Evolutionary conservation across 495 filamentous ascomycete species (phyloP), one percentile per base, ranked within the genome.

Genomic region (Penicillium cinerascens): DNA sequence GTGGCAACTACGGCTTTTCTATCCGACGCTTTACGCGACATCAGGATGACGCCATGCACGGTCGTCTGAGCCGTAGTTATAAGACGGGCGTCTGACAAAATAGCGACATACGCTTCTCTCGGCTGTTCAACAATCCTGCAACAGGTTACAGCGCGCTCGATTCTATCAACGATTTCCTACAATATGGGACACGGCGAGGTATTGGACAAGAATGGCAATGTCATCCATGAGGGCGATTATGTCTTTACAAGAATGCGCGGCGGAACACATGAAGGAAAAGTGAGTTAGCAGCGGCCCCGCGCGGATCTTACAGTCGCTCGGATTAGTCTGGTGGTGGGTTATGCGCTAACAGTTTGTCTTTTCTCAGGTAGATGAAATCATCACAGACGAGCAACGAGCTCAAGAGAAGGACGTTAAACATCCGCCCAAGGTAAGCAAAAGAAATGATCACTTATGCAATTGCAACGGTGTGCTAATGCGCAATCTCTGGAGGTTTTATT

Each of bases 171-270:
- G 6, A 29, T 3, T 9, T 9, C 9, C 9, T 10, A 1, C 23
- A 45, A 33, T 17, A 45, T 45, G 43, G 43, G 18, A 29, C 13
- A 45, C 43, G 17, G 16, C 3, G 37, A 55, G 1, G 49, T 55
- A 21, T 35, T 26, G 37, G 54, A 51, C 42, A 56, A 56, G 36
- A 5, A 56, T 17, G 54, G 54, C 7, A 44, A 51, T n/a, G 6
- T 20, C 1, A 56, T 56, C 25, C 47, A 51, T 18, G 22, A 37
- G n/a, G 54, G 42, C 10, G 54, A 56, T 25, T 45, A 56, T 41
- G 54, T 56, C 6, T 47, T 46, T 13, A 56, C 54, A 1, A 46
- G 40, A 36, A 51, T 56, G 38, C 54, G 54, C 6, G 54, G 54
- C 3, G 54, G 47, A 15, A 35, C 47, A 25, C 54, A 56, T 20